Conservation (phyloP, 2,329 filamentous ascomycete genomes). For the Cladorrhinum sp. region DNA sequence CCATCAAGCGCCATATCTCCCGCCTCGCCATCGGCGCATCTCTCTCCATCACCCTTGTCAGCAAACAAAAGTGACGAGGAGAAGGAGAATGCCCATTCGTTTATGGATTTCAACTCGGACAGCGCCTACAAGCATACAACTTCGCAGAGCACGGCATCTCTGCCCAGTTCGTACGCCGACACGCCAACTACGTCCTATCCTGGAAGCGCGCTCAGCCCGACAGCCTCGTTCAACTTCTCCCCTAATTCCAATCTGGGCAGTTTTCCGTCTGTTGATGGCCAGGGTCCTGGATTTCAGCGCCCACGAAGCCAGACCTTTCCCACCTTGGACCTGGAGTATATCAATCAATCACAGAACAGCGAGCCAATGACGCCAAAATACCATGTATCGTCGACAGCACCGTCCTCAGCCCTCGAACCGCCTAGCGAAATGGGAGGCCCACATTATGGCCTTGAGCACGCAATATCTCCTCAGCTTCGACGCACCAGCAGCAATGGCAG, state of each 20-base stretch:
- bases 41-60: slow-evolving; percentile 68
- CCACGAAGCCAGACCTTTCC: slow-evolving; percentile 89
- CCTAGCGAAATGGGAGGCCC: slow-evolving; percentile 45
- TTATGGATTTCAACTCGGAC: slow-evolving; percentile 57
- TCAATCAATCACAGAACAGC: slow-evolving; percentile 41
- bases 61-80: slow-evolving; percentile 68
- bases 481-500: slow-evolving; percentile 52
- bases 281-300: slow-evolving; percentile 58
- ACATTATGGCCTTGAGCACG: slow-evolving; percentile 44
- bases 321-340: slow-evolving; percentile 61
- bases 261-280: slow-evolving; percentile 46
- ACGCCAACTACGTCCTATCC: slow-evolving; percentile 65
- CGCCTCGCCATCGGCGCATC: slow-evolving; percentile 63
- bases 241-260: slow-evolving; percentile 68
- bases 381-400: slow-evolving; percentile 44
- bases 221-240: slow-evolving; percentile 70
- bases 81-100: slow-evolving; percentile 51
- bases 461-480: slow-evolving; percentile 45
- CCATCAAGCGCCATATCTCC: slow-evolving; percentile 69
- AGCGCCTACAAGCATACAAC: slow-evolving; percentile 58
- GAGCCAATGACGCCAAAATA: slow-evolving; percentile 52
- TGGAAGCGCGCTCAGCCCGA: slow-evolving; percentile 68
- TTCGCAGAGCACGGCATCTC: slow-evolving; percentile 64
- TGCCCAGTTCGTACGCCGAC: slow-evolving; percentile 66
- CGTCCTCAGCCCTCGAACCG: slow-evolving; percentile 52